Percentiles rank a stretch among this genome's conserved stretches.
These are phyloP conservation scores for Gossypium schwendimanii DNA, from an alignment of 441 rosid genomes.

Conservation along the genomic window DNA sequence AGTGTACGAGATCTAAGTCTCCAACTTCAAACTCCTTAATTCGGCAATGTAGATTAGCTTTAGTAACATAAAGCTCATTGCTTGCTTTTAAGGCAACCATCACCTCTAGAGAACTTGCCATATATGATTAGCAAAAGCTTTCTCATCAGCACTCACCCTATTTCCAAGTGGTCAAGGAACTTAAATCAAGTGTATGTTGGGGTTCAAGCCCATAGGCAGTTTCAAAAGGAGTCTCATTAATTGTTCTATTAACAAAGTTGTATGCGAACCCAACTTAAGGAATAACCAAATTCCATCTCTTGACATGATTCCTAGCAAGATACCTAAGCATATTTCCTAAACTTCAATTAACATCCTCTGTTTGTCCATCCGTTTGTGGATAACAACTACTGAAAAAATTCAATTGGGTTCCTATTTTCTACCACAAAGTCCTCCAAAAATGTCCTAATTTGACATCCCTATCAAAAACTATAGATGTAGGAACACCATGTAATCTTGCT, in stretches of 20 bases:
- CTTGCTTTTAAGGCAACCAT: background rate
- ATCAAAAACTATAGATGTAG: background rate
- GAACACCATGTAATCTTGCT: background rate
- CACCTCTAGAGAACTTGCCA: background rate
- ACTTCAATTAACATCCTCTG: background rate
- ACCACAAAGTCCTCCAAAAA: background rate
- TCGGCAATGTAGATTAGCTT: background rate
- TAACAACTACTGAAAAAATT: background rate
- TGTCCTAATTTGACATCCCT: background rate
- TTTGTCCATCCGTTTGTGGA: background rate
- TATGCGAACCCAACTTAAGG: background rate
- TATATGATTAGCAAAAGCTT: background rate
- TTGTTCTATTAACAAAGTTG: background rate
- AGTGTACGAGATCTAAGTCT: background rate
- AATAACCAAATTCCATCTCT: background rate
- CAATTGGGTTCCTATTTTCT: background rate
- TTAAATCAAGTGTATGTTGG: background rate
- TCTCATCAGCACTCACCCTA: background rate
- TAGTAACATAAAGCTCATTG: background rate
- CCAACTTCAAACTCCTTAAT: background rate
- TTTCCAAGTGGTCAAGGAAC: background rate
- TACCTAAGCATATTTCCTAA: background rate
- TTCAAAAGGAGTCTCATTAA: background rate
- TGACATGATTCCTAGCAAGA: background rate
- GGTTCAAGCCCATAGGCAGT: background rate